Conservation (phyloP, 768 basidiomycete species). For the Lyophyllum decastes region DNA sequence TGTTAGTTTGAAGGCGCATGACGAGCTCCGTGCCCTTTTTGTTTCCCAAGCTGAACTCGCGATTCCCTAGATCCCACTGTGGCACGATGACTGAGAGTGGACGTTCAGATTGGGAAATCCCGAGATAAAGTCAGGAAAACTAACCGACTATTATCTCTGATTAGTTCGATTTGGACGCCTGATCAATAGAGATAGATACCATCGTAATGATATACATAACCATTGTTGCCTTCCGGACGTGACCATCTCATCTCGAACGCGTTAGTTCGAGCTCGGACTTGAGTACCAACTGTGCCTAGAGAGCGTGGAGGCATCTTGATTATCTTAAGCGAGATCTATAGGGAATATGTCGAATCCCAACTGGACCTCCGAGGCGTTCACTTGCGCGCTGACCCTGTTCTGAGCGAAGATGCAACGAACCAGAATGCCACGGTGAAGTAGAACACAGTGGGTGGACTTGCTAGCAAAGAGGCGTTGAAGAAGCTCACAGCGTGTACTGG, state of each 20-base stretch:
- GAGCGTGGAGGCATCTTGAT: conserved; percentile 8
- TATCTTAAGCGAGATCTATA: background rate
- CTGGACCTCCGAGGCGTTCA: background rate
- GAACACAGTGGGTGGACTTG: background rate
- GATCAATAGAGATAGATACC: conserved; percentile 18
- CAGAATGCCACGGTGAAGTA: background rate
- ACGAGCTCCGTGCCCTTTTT: conserved; percentile 31
- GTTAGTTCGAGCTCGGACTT: conserved; percentile 17
- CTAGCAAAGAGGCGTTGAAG: conserved; percentile 8
- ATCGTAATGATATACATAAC: conserved; percentile 25
- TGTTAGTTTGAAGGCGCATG: conserved; percentile 27
- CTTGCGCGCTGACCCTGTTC: too few species aligned
- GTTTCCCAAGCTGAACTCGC: conserved; percentile 22
- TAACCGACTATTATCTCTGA: conserved; percentile 9
- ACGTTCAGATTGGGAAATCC: background rate
- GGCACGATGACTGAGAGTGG: conserved; percentile 20
- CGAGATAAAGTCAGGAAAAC: background rate
- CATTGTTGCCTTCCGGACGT: background rate
- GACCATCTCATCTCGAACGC: conserved; percentile 24
- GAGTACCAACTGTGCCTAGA: conserved; percentile 11
- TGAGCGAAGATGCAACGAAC: background rate
- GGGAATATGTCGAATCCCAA: background rate
- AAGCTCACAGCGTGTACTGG: conserved; percentile 1
- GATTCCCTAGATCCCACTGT: conserved; percentile 18
- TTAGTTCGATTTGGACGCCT: background rate